Base-by-base conservation (phyloP, 495 filamentous ascomycete species). In the Tricharina praecox region DNA sequence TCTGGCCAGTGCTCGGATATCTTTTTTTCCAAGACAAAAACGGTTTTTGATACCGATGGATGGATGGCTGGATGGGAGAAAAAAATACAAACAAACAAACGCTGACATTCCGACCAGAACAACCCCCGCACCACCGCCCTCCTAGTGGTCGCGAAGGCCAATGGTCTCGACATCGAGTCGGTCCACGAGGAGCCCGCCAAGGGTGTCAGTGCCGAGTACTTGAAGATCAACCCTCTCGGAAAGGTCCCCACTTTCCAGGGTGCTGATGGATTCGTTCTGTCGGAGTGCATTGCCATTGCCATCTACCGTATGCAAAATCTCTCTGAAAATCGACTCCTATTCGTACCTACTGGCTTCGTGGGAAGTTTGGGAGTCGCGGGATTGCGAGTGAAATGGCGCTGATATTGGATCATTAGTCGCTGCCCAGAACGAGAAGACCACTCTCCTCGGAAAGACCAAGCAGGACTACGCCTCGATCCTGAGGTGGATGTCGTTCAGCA, bases 381-480 rank as follows among this genome's bases (percentile, higher is more conserved):
- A n/a, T n/a, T n/a, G n/a, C n/a, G n/a, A n/a, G n/a, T n/a, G 36
- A 3, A 44, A 15, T 2, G 21, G 23, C n/a, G 24, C 41, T 44
- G 11, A 44, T 15, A 44, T 34, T 20, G 13, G 16, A n/a, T 25
- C 37, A 21, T 42, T 63, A 97, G 90, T 99, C 62, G 85, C 90
- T 63, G 94, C 90, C 58, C 90, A 99, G 72, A 96, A 99, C 67
- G 90, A 96, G 78, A 96, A 95, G 78, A 99, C 92, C 53, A 87
- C 85, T 53, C 83, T 99, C 43, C 74, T 99, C 51, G 90, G 90
- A 62, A 95, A 95, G 77, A 96, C 87, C 69, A 99, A 99, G 80
- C 86, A 96, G 70, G 90, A 99, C 74, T 84, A 78, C 63, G 90
- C 90, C 59, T 87, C 88, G 55, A 96, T 99, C 70, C 73, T 99